Percentiles rank a stretch among this genome's conserved stretches.
These are phyloP conservation scores for Moesziomyces antarcticus DNA, from an alignment of 1,284 basidiomycete species.

Conservation along the genomic window DNA sequence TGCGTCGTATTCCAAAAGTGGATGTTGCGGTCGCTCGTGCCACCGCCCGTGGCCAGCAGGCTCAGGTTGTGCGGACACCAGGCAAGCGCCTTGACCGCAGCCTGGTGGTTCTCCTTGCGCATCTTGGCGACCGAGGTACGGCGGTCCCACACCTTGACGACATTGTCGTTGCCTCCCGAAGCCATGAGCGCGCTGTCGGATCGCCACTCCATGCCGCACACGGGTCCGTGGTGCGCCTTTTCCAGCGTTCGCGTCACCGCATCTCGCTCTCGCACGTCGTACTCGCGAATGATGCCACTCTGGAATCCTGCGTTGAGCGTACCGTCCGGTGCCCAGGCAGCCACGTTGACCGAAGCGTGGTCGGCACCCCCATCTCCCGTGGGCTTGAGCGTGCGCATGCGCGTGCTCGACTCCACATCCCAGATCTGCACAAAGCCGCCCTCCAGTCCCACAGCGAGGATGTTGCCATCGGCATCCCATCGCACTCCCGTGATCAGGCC, in stretches of 20 bases:
- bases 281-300: conserved; percentile 63
- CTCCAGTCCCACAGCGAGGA: conserved; percentile 86
- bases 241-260: conserved; percentile 57
- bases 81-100: conserved; percentile 76
- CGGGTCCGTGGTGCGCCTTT: conserved; percentile 61
- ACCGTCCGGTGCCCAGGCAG: conserved; percentile 63
- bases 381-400: conserved; percentile 76
- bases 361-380: conserved; percentile 61
- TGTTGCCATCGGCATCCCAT: conserved; percentile 87
- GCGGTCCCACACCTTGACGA: conserved; percentile 92
- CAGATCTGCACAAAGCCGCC: conserved; percentile 93
- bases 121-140: conserved; percentile 87
- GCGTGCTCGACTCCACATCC: conserved; percentile 84
- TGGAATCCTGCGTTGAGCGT: conserved; percentile 62
- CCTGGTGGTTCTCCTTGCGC: conserved; percentile 78
- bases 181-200: conserved; percentile 77
- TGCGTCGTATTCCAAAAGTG: conserved; percentile 79
- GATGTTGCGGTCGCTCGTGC: conserved; percentile 91
- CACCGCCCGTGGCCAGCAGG: conserved; percentile 91
- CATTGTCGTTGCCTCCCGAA: conserved; percentile 96
- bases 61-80: conserved; percentile 98
- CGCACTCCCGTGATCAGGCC: conserved; percentile 78
- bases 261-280: conserved; percentile 63
- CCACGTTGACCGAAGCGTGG: conserved; percentile 51
- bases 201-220: conserved; percentile 65